These are phyloP conservation scores for Porogramme epimiltina DNA, from an alignment of 1,284 basidiomycete genomes.

Conservation along the genomic window DNA sequence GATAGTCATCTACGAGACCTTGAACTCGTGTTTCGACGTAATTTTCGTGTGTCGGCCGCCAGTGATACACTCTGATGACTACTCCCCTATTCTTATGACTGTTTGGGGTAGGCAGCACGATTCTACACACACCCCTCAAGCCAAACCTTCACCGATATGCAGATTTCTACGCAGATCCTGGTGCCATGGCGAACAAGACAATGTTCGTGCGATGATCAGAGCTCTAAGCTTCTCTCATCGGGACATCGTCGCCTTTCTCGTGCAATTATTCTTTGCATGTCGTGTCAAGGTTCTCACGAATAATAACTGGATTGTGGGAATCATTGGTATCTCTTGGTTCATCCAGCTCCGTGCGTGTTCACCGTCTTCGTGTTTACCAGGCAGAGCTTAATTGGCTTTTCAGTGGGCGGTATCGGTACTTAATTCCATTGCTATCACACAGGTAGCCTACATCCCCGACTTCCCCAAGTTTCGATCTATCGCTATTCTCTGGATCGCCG, in stretches of 20 bases:
- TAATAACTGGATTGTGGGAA: constrained; percentile 23
- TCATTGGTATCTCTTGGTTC: constrained; percentile 27
- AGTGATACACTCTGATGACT: constrained; percentile 34
- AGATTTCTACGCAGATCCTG: constrained; percentile 6
- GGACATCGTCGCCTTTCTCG: constrained; percentile 36
- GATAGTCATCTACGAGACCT: constrained; percentile 37
- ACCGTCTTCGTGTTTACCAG: background rate
- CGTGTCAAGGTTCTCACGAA: constrained; percentile 37
- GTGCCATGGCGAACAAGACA: constrained; percentile 27
- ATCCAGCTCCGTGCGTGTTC: constrained; percentile 29
- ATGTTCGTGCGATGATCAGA: background rate
- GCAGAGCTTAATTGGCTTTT: background rate
- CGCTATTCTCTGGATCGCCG: constrained; percentile 35
- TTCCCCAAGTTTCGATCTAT: constrained; percentile 36
- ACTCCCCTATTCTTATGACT: constrained; percentile 21
- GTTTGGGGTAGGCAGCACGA: constrained; percentile 26
- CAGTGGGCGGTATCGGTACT: constrained; percentile 34
- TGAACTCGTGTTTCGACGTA: constrained; percentile 39
- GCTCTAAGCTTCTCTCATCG: too few relatives aligned
- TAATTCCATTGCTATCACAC: constrained; percentile 33
- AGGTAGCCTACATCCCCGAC: constrained; percentile 31
- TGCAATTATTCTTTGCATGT: constrained; percentile 46
- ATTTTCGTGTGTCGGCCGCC: constrained; percentile 36
- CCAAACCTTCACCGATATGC: too few relatives aligned
- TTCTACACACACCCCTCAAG: background rate